These are phyloP conservation scores for Aspergillus arachidicola DNA, from an alignment of 2,329 filamentous ascomycete genomes.

Conservation along the genomic window DNA sequence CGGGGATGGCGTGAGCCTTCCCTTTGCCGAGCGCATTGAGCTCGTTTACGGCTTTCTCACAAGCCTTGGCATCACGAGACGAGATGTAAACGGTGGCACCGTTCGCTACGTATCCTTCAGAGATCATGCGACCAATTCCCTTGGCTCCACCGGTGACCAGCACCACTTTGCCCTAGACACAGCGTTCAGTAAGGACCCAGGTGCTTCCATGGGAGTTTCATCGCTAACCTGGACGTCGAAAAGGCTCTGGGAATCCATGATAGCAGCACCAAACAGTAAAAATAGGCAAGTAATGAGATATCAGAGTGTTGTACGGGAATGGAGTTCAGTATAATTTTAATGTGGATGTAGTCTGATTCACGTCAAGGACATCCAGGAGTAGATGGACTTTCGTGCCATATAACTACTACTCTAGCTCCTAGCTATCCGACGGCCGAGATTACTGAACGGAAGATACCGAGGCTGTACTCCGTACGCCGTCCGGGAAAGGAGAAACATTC, in stretches of 20 bases:
- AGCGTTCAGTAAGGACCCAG: conserved; percentile 37
- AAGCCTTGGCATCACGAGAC: conserved; percentile 55
- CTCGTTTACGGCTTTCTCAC: conserved; percentile 49
- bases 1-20: conserved; percentile 54
- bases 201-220: neutral
- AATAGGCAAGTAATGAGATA: neutral
- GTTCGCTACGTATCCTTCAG: conserved; percentile 56
- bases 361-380: neutral
- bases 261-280: conserved; percentile 4
- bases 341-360: neutral
- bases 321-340: neutral
- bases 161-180: conserved; percentile 45
- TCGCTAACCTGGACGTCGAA: conserved; percentile 62
- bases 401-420: neutral
- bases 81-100: conserved; percentile 58
- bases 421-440: conserved; percentile 10
- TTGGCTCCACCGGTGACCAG: conserved; percentile 56
- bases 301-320: neutral
- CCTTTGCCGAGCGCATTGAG: conserved; percentile 56
- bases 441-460: conserved; percentile 13
- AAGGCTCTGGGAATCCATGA: conserved; percentile 58
- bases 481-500: neutral
- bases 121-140: conserved; percentile 58
- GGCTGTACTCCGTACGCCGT: neutral
- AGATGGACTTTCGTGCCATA: neutral